A percentile compares a stretch with the other conserved stretches of the same genome.
These are phyloP conservation scores for Stagonosporopsis cucurbitacearum DNA, from an alignment of 2,329 filamentous ascomycete species.

Conservation along the genomic window DNA sequence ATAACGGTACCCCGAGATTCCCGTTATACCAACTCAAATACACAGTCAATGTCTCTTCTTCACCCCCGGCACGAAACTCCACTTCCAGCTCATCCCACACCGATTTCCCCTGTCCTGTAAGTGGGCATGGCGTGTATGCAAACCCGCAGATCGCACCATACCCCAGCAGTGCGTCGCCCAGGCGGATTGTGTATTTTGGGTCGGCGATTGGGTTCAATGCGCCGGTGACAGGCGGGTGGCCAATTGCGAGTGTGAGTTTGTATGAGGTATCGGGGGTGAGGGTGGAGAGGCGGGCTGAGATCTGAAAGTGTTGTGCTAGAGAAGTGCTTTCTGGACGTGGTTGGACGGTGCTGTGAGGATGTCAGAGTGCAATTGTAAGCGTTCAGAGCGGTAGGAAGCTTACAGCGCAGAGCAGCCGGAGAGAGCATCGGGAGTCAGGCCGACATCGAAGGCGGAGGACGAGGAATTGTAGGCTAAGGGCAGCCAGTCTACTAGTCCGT, in stretches of 20 bases:
- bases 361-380: neutral
- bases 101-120: neutral
- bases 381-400: neutral
- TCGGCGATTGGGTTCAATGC: neutral
- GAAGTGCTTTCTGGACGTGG: neutral
- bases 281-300: neutral
- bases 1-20: conserved; percentile 2
- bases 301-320: conserved; percentile 1
- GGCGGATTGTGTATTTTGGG: conserved; percentile 5
- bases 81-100: neutral
- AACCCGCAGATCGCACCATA: conserved; percentile 9
- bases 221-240: neutral
- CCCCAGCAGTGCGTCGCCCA: neutral
- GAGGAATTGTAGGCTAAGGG: conserved; percentile 1
- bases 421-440: neutral
- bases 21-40: conserved; percentile 13
- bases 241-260: conserved; percentile 1
- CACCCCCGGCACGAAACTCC: neutral
- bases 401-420: conserved; percentile 3
- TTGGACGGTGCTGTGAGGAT: neutral
- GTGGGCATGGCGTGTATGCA: neutral
- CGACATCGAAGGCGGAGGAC: neutral
- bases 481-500: neutral
- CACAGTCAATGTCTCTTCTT: neutral
- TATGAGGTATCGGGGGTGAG: neutral